phyloP scores from a whole-genome alignment of 768 basidiomycete species.

The Tulasnella sp. region DNA sequence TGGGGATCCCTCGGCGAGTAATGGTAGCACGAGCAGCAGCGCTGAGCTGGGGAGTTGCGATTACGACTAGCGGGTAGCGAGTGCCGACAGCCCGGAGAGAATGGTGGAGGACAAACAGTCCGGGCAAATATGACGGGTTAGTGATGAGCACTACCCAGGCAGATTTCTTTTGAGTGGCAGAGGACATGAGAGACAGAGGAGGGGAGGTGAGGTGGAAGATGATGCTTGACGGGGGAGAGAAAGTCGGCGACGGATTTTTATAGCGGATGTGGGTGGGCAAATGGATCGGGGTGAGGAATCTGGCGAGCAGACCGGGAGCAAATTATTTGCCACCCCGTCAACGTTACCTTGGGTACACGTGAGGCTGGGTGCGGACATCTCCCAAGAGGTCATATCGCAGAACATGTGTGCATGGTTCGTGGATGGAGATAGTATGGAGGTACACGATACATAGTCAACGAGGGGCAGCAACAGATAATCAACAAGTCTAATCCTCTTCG shows the following conservation, averaged over 20 bases:
- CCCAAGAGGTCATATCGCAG: slow-evolving; percentile 21
- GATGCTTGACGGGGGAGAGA: neutral
- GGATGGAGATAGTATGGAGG: slow-evolving; percentile 13
- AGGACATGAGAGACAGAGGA: slow-evolving; percentile 8
- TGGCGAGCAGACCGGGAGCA: neutral
- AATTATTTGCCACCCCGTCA: slow-evolving; percentile 12
- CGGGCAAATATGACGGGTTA: slow-evolving; percentile 60
- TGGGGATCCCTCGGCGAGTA: slow-evolving; percentile 54
- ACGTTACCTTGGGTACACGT: neutral
- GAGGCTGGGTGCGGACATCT: slow-evolving; percentile 1
- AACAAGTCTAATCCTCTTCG: slow-evolving; percentile 28
- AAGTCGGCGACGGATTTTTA: neutral
- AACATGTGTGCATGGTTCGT: slow-evolving; percentile 13
- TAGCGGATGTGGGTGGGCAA: neutral
- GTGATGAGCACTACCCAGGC: slow-evolving; percentile 84
- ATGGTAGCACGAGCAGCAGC: slow-evolving; percentile 58
- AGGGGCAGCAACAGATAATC: neutral
- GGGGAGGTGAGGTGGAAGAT: neutral
- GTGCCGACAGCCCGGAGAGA: slow-evolving; percentile 59
- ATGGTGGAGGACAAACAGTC: slow-evolving; percentile 62
- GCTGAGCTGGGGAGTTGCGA: slow-evolving; percentile 66
- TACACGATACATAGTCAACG: neutral
- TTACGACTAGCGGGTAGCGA: slow-evolving; percentile 76
- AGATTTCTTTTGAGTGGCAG: slow-evolving; percentile 8
- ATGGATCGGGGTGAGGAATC: slow-evolving; percentile 4